A percentile compares a stretch with the other conserved stretches of the same genome.
These are phyloP conservation scores for Cyberlindnera maritima DNA, from an alignment of 805 yeast species.

Conservation along the genomic window DNA sequence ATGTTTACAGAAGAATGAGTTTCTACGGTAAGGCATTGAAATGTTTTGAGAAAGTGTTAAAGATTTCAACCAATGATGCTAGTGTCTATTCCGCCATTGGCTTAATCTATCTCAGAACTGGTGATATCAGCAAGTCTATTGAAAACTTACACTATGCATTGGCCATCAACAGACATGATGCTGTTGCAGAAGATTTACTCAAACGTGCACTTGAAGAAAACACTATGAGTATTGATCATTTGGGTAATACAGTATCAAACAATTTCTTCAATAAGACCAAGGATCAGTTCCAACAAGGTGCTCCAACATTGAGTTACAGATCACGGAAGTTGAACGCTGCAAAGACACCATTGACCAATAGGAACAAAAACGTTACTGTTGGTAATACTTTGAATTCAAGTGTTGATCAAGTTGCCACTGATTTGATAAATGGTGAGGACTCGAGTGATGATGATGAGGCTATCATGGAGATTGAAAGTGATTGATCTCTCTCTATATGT, in stretches of 20 bases:
- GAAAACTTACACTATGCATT: slow-evolving; percentile 78
- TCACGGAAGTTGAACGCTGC: slow-evolving; percentile 3
- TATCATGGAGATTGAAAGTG: slow-evolving; percentile 60
- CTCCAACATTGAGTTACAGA: slow-evolving; percentile 29
- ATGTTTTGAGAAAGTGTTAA: slow-evolving; percentile 74
- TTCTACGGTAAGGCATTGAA: slow-evolving; percentile 63
- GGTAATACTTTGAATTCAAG: slow-evolving; percentile 12
- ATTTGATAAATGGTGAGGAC: slow-evolving; percentile 29
- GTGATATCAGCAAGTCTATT: slow-evolving; percentile 63
- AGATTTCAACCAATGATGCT: slow-evolving; percentile 65
- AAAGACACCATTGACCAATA: slow-evolving; percentile 30
- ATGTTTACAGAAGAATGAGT: slow-evolving; percentile 72
- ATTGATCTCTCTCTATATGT: no score
- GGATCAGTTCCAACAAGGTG: slow-evolving; percentile 25
- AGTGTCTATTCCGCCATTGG: slow-evolving; percentile 85
- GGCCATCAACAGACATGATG: slow-evolving; percentile 74
- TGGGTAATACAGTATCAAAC: slow-evolving; percentile 1
- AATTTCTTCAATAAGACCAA: slow-evolving; percentile 31
- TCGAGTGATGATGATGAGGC: slow-evolving; percentile 41
- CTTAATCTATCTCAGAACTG: slow-evolving; percentile 69
- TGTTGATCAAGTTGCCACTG: slow-evolving; percentile 27
- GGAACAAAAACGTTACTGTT: slow-evolving; percentile 5
- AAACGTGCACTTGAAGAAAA: slow-evolving; percentile 74
- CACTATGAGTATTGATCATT: slow-evolving; percentile 13
- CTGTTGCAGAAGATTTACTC: slow-evolving; percentile 78